Base-by-base conservation (phyloP, 2,329 filamentous ascomycete genomes). In the Aspergillus ibericus region DNA sequence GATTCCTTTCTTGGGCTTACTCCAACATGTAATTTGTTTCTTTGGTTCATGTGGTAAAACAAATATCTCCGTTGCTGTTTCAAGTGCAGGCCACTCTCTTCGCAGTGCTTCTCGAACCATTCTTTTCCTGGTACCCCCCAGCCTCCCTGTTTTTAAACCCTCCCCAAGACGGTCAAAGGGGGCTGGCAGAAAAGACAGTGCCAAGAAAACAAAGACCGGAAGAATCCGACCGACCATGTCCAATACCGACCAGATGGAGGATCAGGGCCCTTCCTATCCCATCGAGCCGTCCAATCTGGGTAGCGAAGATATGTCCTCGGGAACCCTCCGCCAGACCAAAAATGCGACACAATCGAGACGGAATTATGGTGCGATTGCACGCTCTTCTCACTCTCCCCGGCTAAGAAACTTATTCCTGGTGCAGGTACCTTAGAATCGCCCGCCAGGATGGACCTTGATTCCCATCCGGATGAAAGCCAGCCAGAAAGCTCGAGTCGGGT, bases 341-440 rank as follows among this genome's bases (percentile, higher is more conserved):
- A 48, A 56, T 48, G 40, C 53, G 32, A 59, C 42, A 38, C 62
- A 62, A 47, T 47, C 51, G 25, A 56, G 66, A 56, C 71, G 71
- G 64, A 69, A 57, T 49, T 74, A 74, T 56, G 72, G 72, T 74
- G 55, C 49, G 68, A 22, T 25, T 25, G 16, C 18, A 10, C 46
- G 20, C 20, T 54, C n/a, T 15, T 20, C 22, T 22, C 18, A 12
- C 10, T 13, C 16, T 49, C 22, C 20, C 20, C 4, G 38, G 29
- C 3, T 4, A 20, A n/a, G 16, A 42, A 13, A 48, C 54, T 58
- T 46, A 58, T 36, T 29, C 12, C 15, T 55, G n/a, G 13, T 59
- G 53, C 60, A 74, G 74, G 73, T 47, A 73, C 73, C 27, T 59
- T 76, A 25, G 68, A 70, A 56, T 55, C 68, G 15, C 52, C 66